Conservation (phyloP, 208 protist species). For the Phytomonas sp. region DNA sequence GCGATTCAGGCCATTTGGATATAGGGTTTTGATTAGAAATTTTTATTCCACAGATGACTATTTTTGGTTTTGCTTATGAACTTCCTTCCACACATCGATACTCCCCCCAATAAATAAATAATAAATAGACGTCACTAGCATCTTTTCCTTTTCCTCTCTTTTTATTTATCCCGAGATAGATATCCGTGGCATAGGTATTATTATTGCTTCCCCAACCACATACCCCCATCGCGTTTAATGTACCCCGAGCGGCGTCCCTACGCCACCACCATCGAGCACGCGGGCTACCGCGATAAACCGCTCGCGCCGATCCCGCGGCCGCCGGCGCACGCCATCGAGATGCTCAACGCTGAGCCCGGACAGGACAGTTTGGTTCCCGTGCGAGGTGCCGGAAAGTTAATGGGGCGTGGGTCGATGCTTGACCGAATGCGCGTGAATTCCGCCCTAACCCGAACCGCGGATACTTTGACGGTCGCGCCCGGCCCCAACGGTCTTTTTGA, state of each 20-base stretch:
- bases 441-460: too few species aligned
- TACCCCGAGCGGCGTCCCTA: constrained; percentile 71
- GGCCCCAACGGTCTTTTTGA: not conserved
- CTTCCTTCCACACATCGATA: constrained; percentile 10
- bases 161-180: constrained; percentile 8
- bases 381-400: too few species aligned
- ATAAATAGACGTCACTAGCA: not conserved
- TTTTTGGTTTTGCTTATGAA: constrained; percentile 12
- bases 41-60: too few species aligned
- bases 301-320: constrained; percentile 20
- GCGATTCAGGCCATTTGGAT: too few species aligned
- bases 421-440: too few species aligned
- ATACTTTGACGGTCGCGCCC: too few species aligned
- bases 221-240: constrained; percentile 1
- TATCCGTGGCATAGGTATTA: not conserved
- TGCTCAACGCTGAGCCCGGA: constrained; percentile 46
- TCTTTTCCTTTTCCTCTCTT: constrained; percentile 1
- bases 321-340: constrained; percentile 41
- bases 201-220: too few species aligned
- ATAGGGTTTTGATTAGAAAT: too few species aligned
- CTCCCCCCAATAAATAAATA: not conserved
- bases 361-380: constrained; percentile 27
- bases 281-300: constrained; percentile 57
- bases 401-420: too few species aligned
- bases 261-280: constrained; percentile 42